Percentiles rank a stretch among this genome's conserved stretches.
phyloP scores from a whole-genome alignment of 176 grass and related monocot genomes.

The Musa acuminata region DNA sequence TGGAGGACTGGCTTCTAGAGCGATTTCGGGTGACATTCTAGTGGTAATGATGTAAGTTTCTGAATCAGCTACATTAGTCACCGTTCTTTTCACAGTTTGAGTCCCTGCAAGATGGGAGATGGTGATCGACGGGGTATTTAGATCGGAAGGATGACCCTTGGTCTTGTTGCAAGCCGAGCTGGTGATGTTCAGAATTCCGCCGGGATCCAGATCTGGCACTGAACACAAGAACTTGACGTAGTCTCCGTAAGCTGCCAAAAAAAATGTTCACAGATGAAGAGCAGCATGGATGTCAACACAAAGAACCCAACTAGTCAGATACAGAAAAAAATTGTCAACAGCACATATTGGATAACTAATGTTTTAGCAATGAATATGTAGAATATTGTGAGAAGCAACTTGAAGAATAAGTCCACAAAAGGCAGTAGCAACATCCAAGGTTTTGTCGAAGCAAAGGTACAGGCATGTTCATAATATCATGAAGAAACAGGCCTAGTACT shows the following conservation, averaged over 20 bases:
- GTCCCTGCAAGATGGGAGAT: constrained; percentile 64
- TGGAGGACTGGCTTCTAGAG: constrained; percentile 49
- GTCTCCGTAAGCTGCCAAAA: constrained; percentile 63
- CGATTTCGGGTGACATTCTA: constrained; percentile 54
- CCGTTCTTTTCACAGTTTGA: constrained; percentile 42
- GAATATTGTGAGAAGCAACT: neutral
- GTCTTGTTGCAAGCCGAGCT: constrained; percentile 42
- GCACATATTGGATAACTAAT: neutral
- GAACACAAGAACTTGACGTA: constrained; percentile 91
- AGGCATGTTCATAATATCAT: no score
- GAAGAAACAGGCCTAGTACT: neutral
- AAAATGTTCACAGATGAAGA: constrained; percentile 3
- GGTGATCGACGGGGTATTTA: constrained; percentile 78
- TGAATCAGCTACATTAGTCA: constrained; percentile 48
- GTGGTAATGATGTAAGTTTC: constrained; percentile 78
- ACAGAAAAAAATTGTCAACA: neutral
- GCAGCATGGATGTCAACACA: neutral
- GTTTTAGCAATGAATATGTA: neutral
- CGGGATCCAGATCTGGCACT: constrained; percentile 41
- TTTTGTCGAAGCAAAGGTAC: no score
- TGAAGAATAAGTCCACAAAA: neutral
- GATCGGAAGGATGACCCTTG: constrained; percentile 38
- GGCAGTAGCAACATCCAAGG: neutral
- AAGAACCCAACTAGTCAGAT: neutral
- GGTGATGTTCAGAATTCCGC: constrained; percentile 66